A percentile compares a stretch with the other conserved stretches of the same genome.
These are phyloP conservation scores for Saccharomycopsis javanensis DNA, from an alignment of 805 yeast species.

Conservation along the genomic window DNA sequence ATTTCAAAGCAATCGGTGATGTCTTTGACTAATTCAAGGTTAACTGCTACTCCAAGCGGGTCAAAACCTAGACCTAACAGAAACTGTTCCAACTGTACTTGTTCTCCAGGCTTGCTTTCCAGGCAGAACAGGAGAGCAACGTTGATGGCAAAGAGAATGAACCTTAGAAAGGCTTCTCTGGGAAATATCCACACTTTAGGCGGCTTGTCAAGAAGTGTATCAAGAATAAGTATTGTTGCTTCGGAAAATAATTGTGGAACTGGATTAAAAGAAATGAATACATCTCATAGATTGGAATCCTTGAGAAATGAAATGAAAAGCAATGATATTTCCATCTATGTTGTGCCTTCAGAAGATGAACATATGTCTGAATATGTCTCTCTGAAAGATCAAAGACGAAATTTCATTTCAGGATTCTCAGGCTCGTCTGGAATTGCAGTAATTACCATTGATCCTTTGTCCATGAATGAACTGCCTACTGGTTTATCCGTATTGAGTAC, in stretches of 20 bases:
- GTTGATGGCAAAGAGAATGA: constrained; percentile 33
- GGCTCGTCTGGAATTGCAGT: constrained; percentile 93
- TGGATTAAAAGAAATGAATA: constrained; percentile 37
- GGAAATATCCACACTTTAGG: constrained; percentile 8
- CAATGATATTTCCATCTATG: constrained; percentile 59
- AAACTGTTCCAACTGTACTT: constrained; percentile 68
- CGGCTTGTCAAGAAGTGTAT: background rate
- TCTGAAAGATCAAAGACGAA: constrained; percentile 70
- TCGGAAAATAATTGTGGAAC: background rate
- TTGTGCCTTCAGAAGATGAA: constrained; percentile 82
- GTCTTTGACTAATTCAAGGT: background rate
- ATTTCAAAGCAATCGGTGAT: background rate
- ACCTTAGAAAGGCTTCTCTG: constrained; percentile 26
- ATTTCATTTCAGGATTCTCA: constrained; percentile 76
- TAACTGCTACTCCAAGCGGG: background rate
- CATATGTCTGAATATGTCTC: constrained; percentile 90
- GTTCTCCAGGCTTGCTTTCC: constrained; percentile 73
- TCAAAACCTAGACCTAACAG: constrained; percentile 27
- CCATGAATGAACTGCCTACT: constrained; percentile 33
- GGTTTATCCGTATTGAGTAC: constrained; percentile 80
- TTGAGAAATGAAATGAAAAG: constrained; percentile 58
- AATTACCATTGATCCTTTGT: constrained; percentile 43
- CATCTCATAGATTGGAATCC: constrained; percentile 47
- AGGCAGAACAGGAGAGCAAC: constrained; percentile 56
- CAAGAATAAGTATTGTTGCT: constrained; percentile 17